A percentile compares a stretch with the other conserved stretches of the same genome.
phyloP scores from a whole-genome alignment of 495 filamentous ascomycete genomes.

The Hyaloscypha finlandica region DNA sequence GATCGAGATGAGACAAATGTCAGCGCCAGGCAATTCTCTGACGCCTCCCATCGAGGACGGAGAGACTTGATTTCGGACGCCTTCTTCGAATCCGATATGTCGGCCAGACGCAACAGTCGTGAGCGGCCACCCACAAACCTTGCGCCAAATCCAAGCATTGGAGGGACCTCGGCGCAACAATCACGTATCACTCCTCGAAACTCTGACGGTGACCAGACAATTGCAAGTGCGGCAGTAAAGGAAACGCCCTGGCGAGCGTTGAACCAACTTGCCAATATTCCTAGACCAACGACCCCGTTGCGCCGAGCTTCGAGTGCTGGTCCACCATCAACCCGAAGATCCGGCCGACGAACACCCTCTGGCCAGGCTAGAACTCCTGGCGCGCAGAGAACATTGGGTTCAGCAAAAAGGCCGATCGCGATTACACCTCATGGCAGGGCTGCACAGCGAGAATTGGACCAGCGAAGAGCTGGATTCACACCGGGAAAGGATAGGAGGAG shows the following conservation, averaged over 20 bases:
- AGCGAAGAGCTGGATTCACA: conserved; percentile 72
- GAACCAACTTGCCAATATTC: conserved; percentile 40
- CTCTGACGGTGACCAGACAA: conserved; percentile 32
- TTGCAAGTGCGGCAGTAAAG: conserved; percentile 20
- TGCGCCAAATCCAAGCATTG: conserved; percentile 7
- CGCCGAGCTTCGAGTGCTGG: conserved; percentile 38
- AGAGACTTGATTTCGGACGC: background rate
- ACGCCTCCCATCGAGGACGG: background rate
- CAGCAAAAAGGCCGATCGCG: conserved; percentile 45
- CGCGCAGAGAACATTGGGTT: conserved; percentile 30
- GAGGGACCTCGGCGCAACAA: conserved; percentile 10
- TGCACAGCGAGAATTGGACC: conserved; percentile 66
- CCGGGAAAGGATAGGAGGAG: conserved; percentile 67
- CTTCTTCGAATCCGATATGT: background rate
- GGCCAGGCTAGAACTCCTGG: conserved; percentile 31
- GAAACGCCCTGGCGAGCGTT: conserved; percentile 40
- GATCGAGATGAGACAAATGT: background rate
- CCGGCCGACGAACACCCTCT: conserved; percentile 26
- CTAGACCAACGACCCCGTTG: conserved; percentile 40
- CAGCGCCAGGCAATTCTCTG: background rate
- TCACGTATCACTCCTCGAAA: conserved; percentile 37
- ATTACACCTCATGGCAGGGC: conserved; percentile 71
- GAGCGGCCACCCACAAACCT: background rate
- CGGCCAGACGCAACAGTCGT: background rate
- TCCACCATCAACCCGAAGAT: conserved; percentile 27